Base-by-base conservation (phyloP, 2,329 filamentous ascomycete species). In the Colletotrichum spinosum region DNA sequence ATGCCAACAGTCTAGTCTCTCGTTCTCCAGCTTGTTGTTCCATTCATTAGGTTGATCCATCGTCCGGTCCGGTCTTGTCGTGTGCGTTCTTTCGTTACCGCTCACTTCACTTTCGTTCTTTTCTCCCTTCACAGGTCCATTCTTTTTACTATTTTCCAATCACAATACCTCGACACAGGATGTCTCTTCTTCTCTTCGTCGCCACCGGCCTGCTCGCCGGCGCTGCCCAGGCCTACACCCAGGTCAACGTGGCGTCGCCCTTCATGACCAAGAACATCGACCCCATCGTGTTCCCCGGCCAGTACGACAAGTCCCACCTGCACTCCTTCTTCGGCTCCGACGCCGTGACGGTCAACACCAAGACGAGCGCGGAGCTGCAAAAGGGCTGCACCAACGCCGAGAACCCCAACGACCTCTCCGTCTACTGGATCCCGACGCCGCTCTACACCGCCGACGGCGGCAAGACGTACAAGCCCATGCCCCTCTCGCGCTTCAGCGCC, bases 321-420 rank as follows among this genome's bases (percentile, higher is more conserved):
- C 76, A 78, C 69, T 74, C 74, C 9, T 77, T 76, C 68, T 78
- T 78, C 64, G 76, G 76, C 45, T 77, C 75, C 53, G 75, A 77
- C 51, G 72, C 69, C 39, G 68, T 76, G 25, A 78, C 73, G 1
- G 67, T 71, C 65, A 67, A 72, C 66, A 75, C 74, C 15, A 73
- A 70, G 37, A 73, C 73, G 7, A 75, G 72, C 33, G 72, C 73
- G n/a, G 71, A 76, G 59, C 75, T 84, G 1, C 79, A 81, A 45
- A 69, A 71, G 10, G 81, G 81, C 11, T 84, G 81, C 74, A 79
- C 80, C 34, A 79, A 76, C 15, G 77, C 75, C 17, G 72, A 81
- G 67, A 83, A 83, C 72, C 78, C 80, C 34, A 83, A 84, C 62
- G 81, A 84, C 58, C 69, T 83, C 0, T 81, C 79, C 0, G 73